Conservation (phyloP, 495 filamentous ascomycete genomes). For the Xylaria intraflava region DNA sequence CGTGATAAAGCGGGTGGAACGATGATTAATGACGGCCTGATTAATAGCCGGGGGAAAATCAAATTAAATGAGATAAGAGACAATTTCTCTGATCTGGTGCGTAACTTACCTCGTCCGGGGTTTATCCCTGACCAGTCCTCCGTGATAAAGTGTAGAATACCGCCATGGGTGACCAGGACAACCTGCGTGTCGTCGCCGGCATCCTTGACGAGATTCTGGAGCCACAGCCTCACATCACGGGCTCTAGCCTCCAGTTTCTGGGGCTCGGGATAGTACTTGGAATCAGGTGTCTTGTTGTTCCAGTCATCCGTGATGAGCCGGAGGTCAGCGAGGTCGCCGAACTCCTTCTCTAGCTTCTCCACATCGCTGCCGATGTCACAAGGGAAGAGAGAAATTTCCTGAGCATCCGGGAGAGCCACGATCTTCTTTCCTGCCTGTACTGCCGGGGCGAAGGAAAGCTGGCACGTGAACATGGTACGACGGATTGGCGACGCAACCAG, state of each 20-base stretch:
- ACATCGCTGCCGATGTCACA: conserved; percentile 70
- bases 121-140: conserved; percentile 69
- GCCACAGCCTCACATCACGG: conserved; percentile 56
- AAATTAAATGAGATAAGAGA: no score
- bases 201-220: conserved; percentile 53
- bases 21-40: not conserved
- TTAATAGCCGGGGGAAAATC: no score
- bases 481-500: conserved; percentile 78
- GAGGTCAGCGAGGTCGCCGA: conserved; percentile 58
- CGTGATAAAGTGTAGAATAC: conserved; percentile 61
- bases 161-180: conserved; percentile 53
- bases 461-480: conserved; percentile 75
- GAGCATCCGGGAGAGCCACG: conserved; percentile 68
- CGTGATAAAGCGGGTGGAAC: not conserved
- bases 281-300: conserved; percentile 57
- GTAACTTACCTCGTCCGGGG: conserved; percentile 45
- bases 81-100: no score
- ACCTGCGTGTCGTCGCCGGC: conserved; percentile 48
- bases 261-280: conserved; percentile 51
- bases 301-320: conserved; percentile 54
- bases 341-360: conserved; percentile 49
- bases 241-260: conserved; percentile 57
- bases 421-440: conserved; percentile 38
- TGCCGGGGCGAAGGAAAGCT: conserved; percentile 57
- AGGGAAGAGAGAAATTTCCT: conserved; percentile 69